These are phyloP conservation scores for Diospyros lotus DNA, from an alignment of 148 eudicot genomes.

Conservation along the genomic window DNA sequence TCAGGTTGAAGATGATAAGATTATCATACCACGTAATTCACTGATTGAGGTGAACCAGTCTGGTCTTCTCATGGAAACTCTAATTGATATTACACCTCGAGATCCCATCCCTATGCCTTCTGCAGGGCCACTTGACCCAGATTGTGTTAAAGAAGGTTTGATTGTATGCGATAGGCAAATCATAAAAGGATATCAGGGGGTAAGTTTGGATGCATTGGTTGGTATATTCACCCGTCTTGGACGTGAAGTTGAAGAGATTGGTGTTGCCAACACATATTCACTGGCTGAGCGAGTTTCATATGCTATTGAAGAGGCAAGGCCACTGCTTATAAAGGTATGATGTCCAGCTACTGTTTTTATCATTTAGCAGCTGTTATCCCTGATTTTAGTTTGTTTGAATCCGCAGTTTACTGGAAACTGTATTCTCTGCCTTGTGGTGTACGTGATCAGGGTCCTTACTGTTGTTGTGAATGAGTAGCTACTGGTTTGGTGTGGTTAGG, in stretches of 20 bases:
- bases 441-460: neutral
- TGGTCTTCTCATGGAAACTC: constrained; percentile 95
- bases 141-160: constrained; percentile 74
- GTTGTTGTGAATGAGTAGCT: no score
- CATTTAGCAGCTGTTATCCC: constrained; percentile 4
- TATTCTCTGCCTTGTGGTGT: neutral
- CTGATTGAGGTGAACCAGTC: constrained; percentile 91
- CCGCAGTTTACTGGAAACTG: neutral
- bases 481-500: no score
- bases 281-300: constrained; percentile 63
- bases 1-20: constrained; percentile 89
- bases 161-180: constrained; percentile 88
- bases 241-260: constrained; percentile 83
- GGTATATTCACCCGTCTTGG: constrained; percentile 94
- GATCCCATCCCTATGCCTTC: constrained; percentile 83
- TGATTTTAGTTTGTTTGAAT: neutral
- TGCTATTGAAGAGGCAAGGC: constrained; percentile 82
- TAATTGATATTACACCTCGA: constrained; percentile 87
- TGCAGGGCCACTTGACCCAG: constrained; percentile 69
- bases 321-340: constrained; percentile 73
- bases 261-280: constrained; percentile 62
- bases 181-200: constrained; percentile 79
- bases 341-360: constrained; percentile 21
- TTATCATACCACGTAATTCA: constrained; percentile 82
- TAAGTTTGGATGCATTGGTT: constrained; percentile 90